Evolutionary conservation across 345 rosid species (phyloP), one percentile per base, ranked within the genome.

Genomic region (Populus davidiana): DNA sequence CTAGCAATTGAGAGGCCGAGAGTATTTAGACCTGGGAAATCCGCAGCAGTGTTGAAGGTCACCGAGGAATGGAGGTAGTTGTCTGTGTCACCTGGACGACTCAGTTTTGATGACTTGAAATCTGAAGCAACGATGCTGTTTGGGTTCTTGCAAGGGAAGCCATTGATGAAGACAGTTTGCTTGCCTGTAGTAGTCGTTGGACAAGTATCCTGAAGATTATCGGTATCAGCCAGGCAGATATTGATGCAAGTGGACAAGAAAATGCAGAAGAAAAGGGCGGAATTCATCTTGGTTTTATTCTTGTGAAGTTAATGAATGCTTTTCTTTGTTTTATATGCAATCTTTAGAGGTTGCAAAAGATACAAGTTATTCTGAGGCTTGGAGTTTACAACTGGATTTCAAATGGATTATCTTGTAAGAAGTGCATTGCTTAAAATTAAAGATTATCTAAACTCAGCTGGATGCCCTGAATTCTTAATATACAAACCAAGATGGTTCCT

Each of bases 21-120:
- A 3, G 98, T 93, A 81, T 94, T 94, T 66, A 94, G 88, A 18
- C 98, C 98, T 33, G 94, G 90, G 80, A 85, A 90, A 54, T 91
- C 98, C 6, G 56, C 71, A 0, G 98, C 98, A 1, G 91, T 89
- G 73, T 82, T 79, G 29, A 90, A 64, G 67, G 74, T 87, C 23
- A 84, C 69, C 0, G 88, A 73, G 5, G 97, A 91, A 36, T 76
- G 79, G 18, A 21, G 50, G 35, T 82, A 88, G 78, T 89, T 89
- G 81, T 90, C 88, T 0, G 93, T 94, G 71, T 91, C 85, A 8
- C 98, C 98, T 0, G 87, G 39, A 5, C 29, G 49, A 12, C 63
- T 86, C 59, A 94, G 86, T 56, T 79, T 79, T 4, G 87, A 62
- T 71, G 86, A 80, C 89, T 89, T 93, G 89, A 93, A 94, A 80